Base-by-base conservation (phyloP, 2,329 filamentous ascomycete species). In the Leptographium lundbergii region DNA sequence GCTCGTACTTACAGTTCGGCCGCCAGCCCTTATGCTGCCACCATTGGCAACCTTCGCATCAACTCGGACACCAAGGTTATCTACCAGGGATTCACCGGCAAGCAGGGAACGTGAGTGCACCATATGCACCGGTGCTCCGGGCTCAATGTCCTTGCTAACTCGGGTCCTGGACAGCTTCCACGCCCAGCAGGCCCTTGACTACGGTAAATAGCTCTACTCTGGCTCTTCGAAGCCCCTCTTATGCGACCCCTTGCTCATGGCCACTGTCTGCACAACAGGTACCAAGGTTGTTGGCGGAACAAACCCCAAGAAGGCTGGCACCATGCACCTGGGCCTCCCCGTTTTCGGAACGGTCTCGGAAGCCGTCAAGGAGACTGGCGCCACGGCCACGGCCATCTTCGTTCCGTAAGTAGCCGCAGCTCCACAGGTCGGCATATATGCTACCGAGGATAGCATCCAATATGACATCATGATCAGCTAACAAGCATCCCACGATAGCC, bases 271-370 rank as follows among this genome's bases (percentile, higher is more conserved):
- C n/a, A 19, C 56, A 9, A 32, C 65, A 95, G 90, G 92, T 73
- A 99, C 94, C 69, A 92, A 96, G 73, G 90, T 99, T 66, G 91
- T 99, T 66, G 94, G 94, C 74, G 94, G 94, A 72, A 97, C 92
- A 71, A 97, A 97, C 80, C 94, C 94, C 72, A 97, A 96, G 83
- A 99, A 99, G 81, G 94, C 94, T 66, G 94, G 94, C 70, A 77
- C 83, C 69, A 86, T 84, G 72, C 94, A 99, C 76, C 85, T 99
- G 63, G 90, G 85, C 72, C 87, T 88, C 67, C 94, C 94, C 61
- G 94, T 99, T 70, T 99, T 97, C 76, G 88, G 84, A 69, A 92
- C 82, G 68, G 94, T 99, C 67, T 76, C 77, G 67, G 91, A 99
- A 59, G 94, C 89, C 64, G 84, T 95, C 65, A 94, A 91, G 81